Base-by-base conservation (phyloP, 768 basidiomycete species). In the Leccinum truebloodii region DNA sequence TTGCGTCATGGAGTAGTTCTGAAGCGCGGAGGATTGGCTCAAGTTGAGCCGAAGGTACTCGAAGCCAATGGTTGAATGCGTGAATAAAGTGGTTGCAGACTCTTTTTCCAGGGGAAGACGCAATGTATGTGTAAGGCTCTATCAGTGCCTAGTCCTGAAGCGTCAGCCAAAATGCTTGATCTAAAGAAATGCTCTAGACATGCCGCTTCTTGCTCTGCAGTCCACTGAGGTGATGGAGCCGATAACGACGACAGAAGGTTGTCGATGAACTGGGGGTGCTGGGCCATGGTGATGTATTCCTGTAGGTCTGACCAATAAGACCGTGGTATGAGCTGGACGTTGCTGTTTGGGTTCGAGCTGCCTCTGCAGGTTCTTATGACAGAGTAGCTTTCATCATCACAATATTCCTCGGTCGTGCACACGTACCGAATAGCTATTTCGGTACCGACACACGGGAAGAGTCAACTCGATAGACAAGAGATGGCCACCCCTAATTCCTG, bases 61-160 rank as follows among this genome's bases (percentile, higher is more conserved):
- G 73, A n/a, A 98, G 83, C 96, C 96, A 99, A 3, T 79, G 58
- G 67, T 98, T 95, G 81, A 98, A 97, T 0, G 95, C 94, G 48
- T 87, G 88, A 59, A 96, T 92, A 69, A 99, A 82, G 65, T 87
- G 85, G 4, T 85, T 80, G 6, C 96, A 86, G 62, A 98, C 88
- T 56, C 96, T 95, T 75, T 98, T 98, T 18, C 96, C 94, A 0
- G 92, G 93, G 60, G 86, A 86, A 4, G 88, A 84, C 7, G 86
- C 87, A 46, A 95, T 83, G 73, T 95, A 96, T 2, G 83, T 85
- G 74, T 86, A 98, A 1, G 96, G 96, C 72, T 98, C 96, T 12
- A 96, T 81, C 16, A 97, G 69, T 3, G 78, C 77, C 81, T 81
- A 28, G 9, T 7, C 16, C 14, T 4, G n/a, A 4, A 22, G 20